phyloP scores from a whole-genome alignment of 208 protist genomes.

The Phytomonas sp. region DNA sequence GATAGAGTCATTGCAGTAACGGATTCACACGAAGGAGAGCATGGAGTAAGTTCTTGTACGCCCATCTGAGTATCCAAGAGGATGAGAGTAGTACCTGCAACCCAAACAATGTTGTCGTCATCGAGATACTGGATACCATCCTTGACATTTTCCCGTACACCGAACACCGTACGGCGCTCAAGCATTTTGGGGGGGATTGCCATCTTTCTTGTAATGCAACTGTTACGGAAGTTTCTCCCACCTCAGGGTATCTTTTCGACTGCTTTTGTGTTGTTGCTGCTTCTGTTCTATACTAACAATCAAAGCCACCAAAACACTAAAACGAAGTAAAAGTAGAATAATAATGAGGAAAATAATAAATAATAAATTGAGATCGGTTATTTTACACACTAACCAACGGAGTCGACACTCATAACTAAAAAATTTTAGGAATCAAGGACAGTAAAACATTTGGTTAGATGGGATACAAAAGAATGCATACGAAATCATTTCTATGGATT shows the following conservation, averaged over 20 bases:
- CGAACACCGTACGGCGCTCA: slow-evolving; percentile 88
- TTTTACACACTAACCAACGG: neutral
- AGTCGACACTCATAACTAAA: neutral
- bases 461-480: neutral
- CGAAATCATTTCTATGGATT: neutral
- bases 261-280: slow-evolving; percentile 1
- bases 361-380: neutral
- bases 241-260: neutral
- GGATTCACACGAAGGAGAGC: slow-evolving; percentile 74
- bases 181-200: slow-evolving; percentile 66
- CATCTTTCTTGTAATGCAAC: slow-evolving; percentile 12
- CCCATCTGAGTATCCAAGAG: slow-evolving; percentile 89
- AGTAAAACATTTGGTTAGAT: slow-evolving; percentile 4
- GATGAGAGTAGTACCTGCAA: slow-evolving; percentile 86
- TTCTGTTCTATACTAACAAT: slow-evolving; percentile 1
- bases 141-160: slow-evolving; percentile 87
- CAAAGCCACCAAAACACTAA: neutral
- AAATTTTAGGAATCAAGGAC: slow-evolving; percentile 8
- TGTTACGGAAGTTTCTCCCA: neutral
- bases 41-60: slow-evolving; percentile 86
- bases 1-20: slow-evolving; percentile 89
- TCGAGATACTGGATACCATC: slow-evolving; percentile 92
- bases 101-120: slow-evolving; percentile 90
- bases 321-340: slow-evolving; percentile 11
- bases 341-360: slow-evolving; percentile 8